Conservation (phyloP, 2,329 filamentous ascomycete genomes). For the Rachicladosporium sp. region DNA sequence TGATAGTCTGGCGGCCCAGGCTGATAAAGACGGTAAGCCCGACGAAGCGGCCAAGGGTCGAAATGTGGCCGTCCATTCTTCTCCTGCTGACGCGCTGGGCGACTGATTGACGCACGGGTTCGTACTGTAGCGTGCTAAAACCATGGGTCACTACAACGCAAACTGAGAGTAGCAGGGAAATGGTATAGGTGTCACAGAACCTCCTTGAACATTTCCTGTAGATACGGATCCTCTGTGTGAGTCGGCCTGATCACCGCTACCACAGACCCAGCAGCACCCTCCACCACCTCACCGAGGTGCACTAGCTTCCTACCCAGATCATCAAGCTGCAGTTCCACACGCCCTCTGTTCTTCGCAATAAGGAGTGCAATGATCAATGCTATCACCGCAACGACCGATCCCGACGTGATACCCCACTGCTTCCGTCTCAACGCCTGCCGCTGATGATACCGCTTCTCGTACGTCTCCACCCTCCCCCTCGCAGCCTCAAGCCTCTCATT, state of each 20-base stretch:
- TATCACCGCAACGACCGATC: conserved; percentile 11
- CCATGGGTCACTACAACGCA: too few species aligned
- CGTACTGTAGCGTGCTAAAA: too few species aligned
- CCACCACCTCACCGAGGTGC: conserved; percentile 10
- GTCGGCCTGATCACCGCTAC: conserved; percentile 9
- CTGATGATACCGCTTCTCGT: conserved; percentile 54
- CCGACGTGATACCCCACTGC: conserved; percentile 19
- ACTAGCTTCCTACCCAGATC: conserved; percentile 10
- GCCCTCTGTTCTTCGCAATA: conserved; percentile 14
- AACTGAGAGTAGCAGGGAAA: too few species aligned
- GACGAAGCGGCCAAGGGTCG: too few species aligned
- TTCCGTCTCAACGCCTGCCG: conserved; percentile 50
- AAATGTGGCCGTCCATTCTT: too few species aligned
- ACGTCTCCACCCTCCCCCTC: conserved; percentile 50
- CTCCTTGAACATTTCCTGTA: conserved; percentile 18
- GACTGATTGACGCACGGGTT: too few species aligned
- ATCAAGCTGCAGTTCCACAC: conserved; percentile 10
- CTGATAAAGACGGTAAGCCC: too few species aligned
- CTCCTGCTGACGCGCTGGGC: too few species aligned
- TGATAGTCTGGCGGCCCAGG: too few species aligned
- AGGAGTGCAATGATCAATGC: conserved; percentile 15
- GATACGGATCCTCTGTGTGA: conserved; percentile 15
- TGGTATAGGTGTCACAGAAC: conserved; percentile 1
- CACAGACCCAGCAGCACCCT: conserved; percentile 11
- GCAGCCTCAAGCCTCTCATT: conserved; percentile 53